Conservation (phyloP, 1,139 yeast species). For the Pichia sp. region DNA sequence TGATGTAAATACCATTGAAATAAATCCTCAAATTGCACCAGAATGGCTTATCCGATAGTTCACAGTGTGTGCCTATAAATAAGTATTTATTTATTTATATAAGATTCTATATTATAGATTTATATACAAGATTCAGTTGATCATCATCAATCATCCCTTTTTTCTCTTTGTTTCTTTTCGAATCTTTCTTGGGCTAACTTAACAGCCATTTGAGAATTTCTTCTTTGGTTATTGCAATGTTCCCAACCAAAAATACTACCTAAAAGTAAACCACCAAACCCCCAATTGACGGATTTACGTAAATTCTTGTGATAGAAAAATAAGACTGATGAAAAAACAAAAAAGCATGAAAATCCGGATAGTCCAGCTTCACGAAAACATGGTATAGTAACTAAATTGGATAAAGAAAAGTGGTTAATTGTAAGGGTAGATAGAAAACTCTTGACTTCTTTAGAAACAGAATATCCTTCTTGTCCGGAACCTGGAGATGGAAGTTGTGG, state of each 20-base stretch:
- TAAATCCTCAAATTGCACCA: constrained; percentile 46
- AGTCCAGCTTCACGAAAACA: constrained; percentile 88
- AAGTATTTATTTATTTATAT: neutral
- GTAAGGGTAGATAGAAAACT: constrained; percentile 17
- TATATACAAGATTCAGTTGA: neutral
- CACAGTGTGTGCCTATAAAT: neutral
- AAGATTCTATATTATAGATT: neutral
- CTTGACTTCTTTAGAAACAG: constrained; percentile 20
- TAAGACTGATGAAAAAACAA: constrained; percentile 69
- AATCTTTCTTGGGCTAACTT: constrained; percentile 50
- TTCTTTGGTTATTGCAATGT: constrained; percentile 72
- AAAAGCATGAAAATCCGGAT: constrained; percentile 81
- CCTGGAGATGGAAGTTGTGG: neutral
- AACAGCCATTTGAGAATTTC: constrained; percentile 56
- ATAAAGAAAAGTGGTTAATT: constrained; percentile 50
- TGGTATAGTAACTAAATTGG: constrained; percentile 60
- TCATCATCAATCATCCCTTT: constrained; percentile 4
- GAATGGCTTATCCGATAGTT: constrained; percentile 35
- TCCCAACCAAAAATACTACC: constrained; percentile 91
- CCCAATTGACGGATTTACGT: constrained; percentile 69
- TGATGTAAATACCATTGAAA: constrained; percentile 50
- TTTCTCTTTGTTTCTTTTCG: constrained; percentile 20
- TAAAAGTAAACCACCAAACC: constrained; percentile 68
- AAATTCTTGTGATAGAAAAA: constrained; percentile 62
- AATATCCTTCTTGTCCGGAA: constrained; percentile 8